Base-by-base conservation (phyloP, 2,329 filamentous ascomycete species). In the Cordyceps pruinosa region DNA sequence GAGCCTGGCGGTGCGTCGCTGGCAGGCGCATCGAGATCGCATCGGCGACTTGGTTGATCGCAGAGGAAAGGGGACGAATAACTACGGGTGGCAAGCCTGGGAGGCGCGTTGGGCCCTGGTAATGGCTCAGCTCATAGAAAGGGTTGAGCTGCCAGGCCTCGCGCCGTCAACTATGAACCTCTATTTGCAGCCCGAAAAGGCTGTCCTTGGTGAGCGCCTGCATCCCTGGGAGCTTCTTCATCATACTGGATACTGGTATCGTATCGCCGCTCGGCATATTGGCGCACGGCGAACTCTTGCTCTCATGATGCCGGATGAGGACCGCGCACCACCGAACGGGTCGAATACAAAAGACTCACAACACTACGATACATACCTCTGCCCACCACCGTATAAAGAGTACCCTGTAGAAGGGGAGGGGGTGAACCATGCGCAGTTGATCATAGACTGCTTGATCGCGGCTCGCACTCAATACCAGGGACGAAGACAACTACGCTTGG, bases 21-120 rank as follows among this genome's bases (percentile, higher is more conserved):
- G 93, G 93, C 79, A 86, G 58, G 77, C 77, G 37, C 95, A 97
- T 70, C 84, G 86, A 60, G 81, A 85, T 56, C 83, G 87, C 57
- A 85, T 93, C 61, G 80, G 79, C 56, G 87, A 90, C 64, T 82
- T 97, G 53, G 77, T 97, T 17, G 90, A 96, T 66, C 82, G 89
- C 19, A 85, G 88, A 63, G 92, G 91, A 4, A 89, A 89, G 64
- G 93, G 93, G 1, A 91, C 89, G 3, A 83, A 85, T 32, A 96
- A 90, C 62, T 97, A 97, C 69, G 90, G 90, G 6, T 97, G 92
- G 89, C 83, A 90, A 66, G 92, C 93, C 2, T 99, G 93, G 92
- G 88, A 96, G 72, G 85, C 89, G 41, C 82, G 89, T 57, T 87
- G 84, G 84, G 79, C 82, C 17, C 75, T 74, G 23, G 73, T 84